These are phyloP conservation scores for Saksenaea vasiformis DNA, from an alignment of 371 early-diverging fungal genomes.

Conservation along the genomic window DNA sequence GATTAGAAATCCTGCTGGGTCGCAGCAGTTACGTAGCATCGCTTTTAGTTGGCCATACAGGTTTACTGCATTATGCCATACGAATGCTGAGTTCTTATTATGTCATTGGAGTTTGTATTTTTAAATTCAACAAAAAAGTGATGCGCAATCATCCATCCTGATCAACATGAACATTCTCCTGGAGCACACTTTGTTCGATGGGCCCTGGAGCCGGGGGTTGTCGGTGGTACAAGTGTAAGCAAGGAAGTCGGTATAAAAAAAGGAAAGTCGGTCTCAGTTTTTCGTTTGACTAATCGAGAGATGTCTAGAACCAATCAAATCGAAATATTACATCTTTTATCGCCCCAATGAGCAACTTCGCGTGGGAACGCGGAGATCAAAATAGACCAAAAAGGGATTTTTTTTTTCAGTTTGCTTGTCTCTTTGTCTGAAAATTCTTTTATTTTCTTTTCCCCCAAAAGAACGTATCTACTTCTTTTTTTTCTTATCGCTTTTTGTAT, in stretches of 20 bases:
- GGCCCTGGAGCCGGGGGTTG: too few relatives aligned
- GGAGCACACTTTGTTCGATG: too few relatives aligned
- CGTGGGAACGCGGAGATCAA: slow-evolving; percentile 5
- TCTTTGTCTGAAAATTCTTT: background rate
- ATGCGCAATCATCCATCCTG: too few relatives aligned
- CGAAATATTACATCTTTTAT: background rate
- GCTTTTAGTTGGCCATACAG: too few relatives aligned
- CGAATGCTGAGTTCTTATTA: too few relatives aligned
- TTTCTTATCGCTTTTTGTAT: background rate
- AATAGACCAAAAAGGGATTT: background rate
- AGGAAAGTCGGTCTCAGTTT: background rate
- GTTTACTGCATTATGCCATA: too few relatives aligned
- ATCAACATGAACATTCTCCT: too few relatives aligned
- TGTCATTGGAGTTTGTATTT: too few relatives aligned
- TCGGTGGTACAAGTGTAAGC: background rate
- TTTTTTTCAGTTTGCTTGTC: background rate
- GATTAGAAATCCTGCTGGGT: too few relatives aligned
- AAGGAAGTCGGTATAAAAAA: background rate
- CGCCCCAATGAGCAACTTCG: background rate
- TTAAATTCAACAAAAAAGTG: too few relatives aligned
- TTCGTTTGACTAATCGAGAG: background rate
- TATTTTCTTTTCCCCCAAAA: background rate
- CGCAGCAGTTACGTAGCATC: too few relatives aligned
- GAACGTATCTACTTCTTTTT: background rate
- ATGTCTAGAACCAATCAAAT: background rate